Evolutionary conservation across 441 rosid species (phyloP).

Genomic region (Syzygium syzygioides): DNA sequence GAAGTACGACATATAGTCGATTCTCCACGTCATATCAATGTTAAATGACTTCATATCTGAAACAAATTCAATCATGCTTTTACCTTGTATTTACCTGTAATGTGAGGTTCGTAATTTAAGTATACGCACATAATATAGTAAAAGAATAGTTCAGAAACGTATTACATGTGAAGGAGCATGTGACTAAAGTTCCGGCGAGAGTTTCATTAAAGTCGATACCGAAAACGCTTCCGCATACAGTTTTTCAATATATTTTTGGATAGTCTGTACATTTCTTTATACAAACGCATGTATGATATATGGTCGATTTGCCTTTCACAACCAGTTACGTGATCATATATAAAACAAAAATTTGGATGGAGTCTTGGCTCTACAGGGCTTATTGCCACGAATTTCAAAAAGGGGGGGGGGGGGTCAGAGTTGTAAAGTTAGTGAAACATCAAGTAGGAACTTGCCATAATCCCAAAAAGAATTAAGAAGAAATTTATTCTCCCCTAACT

Average conservation of each 20-base stretch:
- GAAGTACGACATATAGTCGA: too few species aligned
- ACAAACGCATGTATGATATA: accelerated
- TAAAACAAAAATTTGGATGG: not conserved
- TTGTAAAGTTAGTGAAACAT: not conserved
- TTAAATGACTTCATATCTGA: too few species aligned
- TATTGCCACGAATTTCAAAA: not conserved
- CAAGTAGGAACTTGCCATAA: not conserved
- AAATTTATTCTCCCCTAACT: not conserved
- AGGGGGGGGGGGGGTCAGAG: not conserved
- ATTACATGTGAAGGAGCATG: accelerated
- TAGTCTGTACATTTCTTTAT: not conserved
- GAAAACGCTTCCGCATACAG: not conserved
- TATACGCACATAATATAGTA: too few species aligned
- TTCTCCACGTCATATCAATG: too few species aligned
- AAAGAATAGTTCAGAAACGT: not conserved
- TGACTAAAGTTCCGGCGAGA: not conserved
- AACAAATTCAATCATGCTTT: too few species aligned
- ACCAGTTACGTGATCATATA: not conserved
- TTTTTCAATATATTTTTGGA: not conserved
- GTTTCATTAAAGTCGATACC: not conserved
- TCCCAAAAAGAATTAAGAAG: not conserved
- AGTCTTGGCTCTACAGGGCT: too few species aligned
- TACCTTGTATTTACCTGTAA: too few species aligned
- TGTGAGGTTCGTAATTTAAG: too few species aligned
- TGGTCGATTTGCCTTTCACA: not conserved